Base-by-base conservation (phyloP, 768 basidiomycete genomes). In the Lactarius indigo region DNA sequence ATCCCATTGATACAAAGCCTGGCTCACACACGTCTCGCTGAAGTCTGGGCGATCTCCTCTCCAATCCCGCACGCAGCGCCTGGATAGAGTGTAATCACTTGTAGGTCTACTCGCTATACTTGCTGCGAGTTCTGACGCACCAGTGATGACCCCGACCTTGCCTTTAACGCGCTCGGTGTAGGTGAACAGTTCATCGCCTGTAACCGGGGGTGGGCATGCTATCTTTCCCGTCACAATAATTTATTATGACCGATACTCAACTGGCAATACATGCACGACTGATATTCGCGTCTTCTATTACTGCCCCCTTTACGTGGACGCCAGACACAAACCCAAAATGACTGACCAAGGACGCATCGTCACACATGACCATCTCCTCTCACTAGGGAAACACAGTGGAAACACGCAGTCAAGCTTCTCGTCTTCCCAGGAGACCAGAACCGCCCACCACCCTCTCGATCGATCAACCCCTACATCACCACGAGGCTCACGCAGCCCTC, bases 1-100 rank as follows among this genome's bases (percentile, higher is more conserved):
- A 26, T 52, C 13, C 13, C 50, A 13, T 28, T 13, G 23, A 33
- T 41, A 20, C 52, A 63, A 23, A 17, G 18, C 35, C 35, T 37
- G 30, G 4, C 41, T 57, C 61, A 84, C 85, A 83, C 84, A 65
- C 82, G 74, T 54, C 75, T 77, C n/a, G 82, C 84, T 71, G 84
- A 84, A 26, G 75, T 77, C 12, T 82, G 69, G 3, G 85, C 85
- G 3, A 81, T 74, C 66, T 84, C 81, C 72, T 76, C 80, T 56
- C 84, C 85, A 64, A 87, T 84, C 2, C 84, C 84, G 23, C 62
- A 67, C 3, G 62, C 65, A 15, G 59, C 65, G 28, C 70, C 68
- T 71, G 13, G n/a, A 55, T 50, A 33, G 12, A 26, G 44, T 15
- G 31, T n/a, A 33, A 12, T 30, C 37, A 39, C 37, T 17, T 10